Conservation (phyloP, 2,329 filamentous ascomycete species). For the Trichoderma sp. region DNA sequence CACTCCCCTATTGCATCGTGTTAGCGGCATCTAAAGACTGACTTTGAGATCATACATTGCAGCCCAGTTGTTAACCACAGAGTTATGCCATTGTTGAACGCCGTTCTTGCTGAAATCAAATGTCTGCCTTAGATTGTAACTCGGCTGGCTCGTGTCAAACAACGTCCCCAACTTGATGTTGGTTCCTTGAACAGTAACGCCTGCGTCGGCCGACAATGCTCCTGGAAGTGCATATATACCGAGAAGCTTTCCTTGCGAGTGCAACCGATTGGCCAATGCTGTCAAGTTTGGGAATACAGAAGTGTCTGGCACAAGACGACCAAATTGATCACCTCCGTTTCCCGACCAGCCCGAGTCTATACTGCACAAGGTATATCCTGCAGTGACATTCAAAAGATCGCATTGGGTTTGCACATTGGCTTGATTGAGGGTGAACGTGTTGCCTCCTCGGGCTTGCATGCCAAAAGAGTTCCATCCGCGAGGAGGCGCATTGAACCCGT, state of each 20-base stretch:
- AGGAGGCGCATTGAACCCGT: not conserved
- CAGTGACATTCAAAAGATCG: not conserved
- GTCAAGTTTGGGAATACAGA: constrained; percentile 2
- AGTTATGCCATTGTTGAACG: constrained; percentile 12
- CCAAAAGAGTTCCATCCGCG: constrained; percentile 10
- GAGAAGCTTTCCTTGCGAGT: constrained; percentile 5
- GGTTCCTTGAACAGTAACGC: constrained; percentile 1
- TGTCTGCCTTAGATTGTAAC: constrained; percentile 8
- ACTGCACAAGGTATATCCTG: constrained; percentile 6
- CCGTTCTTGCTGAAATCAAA: constrained; percentile 7
- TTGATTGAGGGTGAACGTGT: not conserved
- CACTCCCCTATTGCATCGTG: not conserved
- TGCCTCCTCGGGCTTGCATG: not conserved
- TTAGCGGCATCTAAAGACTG: not conserved
- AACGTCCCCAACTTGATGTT: constrained; percentile 2
- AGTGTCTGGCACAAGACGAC: constrained; percentile 2
- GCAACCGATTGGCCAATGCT: not conserved
- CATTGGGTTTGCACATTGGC: not conserved
- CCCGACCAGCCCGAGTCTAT: constrained; percentile 10
- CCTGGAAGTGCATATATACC: constrained; percentile 5
- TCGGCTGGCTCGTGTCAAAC: constrained; percentile 1
- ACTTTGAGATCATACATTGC: not conserved
- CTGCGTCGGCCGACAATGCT: not conserved
- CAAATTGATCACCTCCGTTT: not conserved
- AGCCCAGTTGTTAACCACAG: constrained; percentile 10